These are phyloP conservation scores for Sphaerulina musiva DNA, from an alignment of 2,329 filamentous ascomycete genomes.

Conservation along the genomic window DNA sequence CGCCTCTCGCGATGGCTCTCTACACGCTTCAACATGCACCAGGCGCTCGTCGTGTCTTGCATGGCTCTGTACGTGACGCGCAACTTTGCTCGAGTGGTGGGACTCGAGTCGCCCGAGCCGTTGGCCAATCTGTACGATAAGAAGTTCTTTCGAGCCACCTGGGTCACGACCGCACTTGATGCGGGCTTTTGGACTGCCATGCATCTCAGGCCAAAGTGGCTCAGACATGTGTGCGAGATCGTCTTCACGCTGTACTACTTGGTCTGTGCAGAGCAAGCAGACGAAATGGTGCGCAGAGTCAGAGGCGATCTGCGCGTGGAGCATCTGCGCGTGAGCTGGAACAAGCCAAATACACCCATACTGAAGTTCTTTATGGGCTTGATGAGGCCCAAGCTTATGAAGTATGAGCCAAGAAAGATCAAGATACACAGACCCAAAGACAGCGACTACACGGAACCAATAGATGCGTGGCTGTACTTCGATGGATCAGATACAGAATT, in stretches of 20 bases:
- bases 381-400: conserved; percentile 70
- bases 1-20: conserved; percentile 65
- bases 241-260: conserved; percentile 87
- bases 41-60: conserved; percentile 78
- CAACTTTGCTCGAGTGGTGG: conserved; percentile 88
- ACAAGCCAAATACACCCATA: conserved; percentile 87
- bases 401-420: conserved; percentile 73
- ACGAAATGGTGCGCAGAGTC: conserved; percentile 92
- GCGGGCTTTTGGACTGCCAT: conserved; percentile 99
- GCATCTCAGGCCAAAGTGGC: conserved; percentile 73
- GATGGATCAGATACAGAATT: conserved; percentile 77
- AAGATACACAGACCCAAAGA: conserved; percentile 72
- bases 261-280: conserved; percentile 84
- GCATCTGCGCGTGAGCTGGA: conserved; percentile 88
- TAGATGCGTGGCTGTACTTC: conserved; percentile 87
- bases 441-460: conserved; percentile 76
- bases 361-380: conserved; percentile 65
- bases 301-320: conserved; percentile 81
- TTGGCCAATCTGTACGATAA: conserved; percentile 89
- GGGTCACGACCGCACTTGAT: conserved; percentile 89
- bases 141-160: conserved; percentile 91
- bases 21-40: conserved; percentile 74
- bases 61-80: conserved; percentile 85
- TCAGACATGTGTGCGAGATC: conserved; percentile 75
- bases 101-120: conserved; percentile 86